phyloP scores from a whole-genome alignment of 345 rosid species.

The Arabidopsis suecica region DNA sequence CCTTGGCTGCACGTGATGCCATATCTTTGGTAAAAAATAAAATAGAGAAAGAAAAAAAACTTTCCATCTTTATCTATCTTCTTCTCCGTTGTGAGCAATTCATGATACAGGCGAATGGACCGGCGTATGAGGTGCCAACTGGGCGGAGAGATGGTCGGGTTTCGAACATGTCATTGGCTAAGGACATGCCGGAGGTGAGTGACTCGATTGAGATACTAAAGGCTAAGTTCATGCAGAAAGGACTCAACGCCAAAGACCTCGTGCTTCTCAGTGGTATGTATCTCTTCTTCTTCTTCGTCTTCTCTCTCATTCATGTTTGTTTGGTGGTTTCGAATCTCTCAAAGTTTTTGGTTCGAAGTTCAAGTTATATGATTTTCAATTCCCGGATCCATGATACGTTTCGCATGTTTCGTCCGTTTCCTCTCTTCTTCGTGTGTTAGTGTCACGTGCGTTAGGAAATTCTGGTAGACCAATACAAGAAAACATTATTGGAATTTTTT shows the following conservation, averaged over 20 bases:
- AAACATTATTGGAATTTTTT: not conserved
- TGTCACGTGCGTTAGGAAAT: conserved; percentile 29
- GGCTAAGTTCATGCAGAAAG: conserved; percentile 61
- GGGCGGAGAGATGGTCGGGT: conserved; percentile 80
- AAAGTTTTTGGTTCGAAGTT: conserved; percentile 49
- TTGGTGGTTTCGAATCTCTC: conserved; percentile 31
- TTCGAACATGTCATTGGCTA: conserved; percentile 57
- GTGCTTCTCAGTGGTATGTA: conserved; percentile 71
- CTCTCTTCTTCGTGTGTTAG: conserved; percentile 8
- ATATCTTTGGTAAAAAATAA: conserved; percentile 55
- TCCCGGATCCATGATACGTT: conserved; percentile 25
- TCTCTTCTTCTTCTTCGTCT: conserved; percentile 12
- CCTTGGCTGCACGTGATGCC: conserved; percentile 89
- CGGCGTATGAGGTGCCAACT: conserved; percentile 66
- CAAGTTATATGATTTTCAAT: conserved; percentile 41
- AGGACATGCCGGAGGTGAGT: conserved; percentile 67
- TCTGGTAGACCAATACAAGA: not conserved
- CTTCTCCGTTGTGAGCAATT: conserved; percentile 7
- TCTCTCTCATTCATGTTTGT: conserved; percentile 52
- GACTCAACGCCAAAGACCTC: conserved; percentile 71
- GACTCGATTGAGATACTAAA: conserved; percentile 65
- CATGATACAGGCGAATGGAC: conserved; percentile 62
- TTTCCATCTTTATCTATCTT: conserved; percentile 4
- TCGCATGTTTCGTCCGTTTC: conserved; percentile 26
- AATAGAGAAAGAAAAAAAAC: not conserved